A percentile compares a stretch with the other conserved stretches of the same genome.
Evolutionary conservation across 176 grass and related monocot species (phyloP).

Genomic region (Aegilops bicornis): DNA sequence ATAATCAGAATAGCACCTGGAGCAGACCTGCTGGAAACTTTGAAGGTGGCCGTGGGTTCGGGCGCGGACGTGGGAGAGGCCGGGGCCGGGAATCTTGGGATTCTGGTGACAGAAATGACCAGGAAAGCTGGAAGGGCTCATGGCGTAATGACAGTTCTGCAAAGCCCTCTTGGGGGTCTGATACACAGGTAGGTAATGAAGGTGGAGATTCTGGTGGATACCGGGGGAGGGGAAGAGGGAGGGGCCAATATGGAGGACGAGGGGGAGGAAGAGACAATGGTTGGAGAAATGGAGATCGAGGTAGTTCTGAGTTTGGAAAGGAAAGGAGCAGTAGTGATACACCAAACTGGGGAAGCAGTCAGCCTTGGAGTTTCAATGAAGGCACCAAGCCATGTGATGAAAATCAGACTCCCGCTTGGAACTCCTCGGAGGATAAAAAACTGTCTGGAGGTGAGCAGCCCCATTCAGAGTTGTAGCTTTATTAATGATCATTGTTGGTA

Average conservation of each 20-base stretch:
- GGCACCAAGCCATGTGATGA: constrained; percentile 31
- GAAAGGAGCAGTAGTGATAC: constrained; percentile 26
- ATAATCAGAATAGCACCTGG: constrained; percentile 47
- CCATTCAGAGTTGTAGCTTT: constrained; percentile 1
- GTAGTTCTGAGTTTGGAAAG: constrained; percentile 38
- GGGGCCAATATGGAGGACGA: constrained; percentile 49
- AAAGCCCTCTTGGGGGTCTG: constrained; percentile 43
- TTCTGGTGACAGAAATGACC: constrained; percentile 29
- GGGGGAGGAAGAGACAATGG: constrained; percentile 43
- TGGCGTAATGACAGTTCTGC: constrained; percentile 31
- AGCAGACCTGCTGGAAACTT: constrained; percentile 36
- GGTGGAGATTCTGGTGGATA: constrained; percentile 41
- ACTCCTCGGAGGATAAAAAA: constrained; percentile 33
- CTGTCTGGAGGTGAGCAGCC: constrained; percentile 28
- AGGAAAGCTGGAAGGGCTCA: constrained; percentile 42
- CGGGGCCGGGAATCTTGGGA: constrained; percentile 38
- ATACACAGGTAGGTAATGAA: constrained; percentile 28
- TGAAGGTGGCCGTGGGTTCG: constrained; percentile 44
- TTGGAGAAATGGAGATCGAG: constrained; percentile 27
- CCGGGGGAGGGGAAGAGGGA: constrained; percentile 45
- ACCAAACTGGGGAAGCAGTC: constrained; percentile 34
- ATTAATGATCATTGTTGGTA: background rate
- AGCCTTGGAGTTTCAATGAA: constrained; percentile 35
- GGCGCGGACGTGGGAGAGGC: constrained; percentile 37
- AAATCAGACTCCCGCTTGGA: constrained; percentile 46